phyloP scores from a whole-genome alignment of 2,329 filamentous ascomycete genomes.

The Leptodontidium sp. region DNA sequence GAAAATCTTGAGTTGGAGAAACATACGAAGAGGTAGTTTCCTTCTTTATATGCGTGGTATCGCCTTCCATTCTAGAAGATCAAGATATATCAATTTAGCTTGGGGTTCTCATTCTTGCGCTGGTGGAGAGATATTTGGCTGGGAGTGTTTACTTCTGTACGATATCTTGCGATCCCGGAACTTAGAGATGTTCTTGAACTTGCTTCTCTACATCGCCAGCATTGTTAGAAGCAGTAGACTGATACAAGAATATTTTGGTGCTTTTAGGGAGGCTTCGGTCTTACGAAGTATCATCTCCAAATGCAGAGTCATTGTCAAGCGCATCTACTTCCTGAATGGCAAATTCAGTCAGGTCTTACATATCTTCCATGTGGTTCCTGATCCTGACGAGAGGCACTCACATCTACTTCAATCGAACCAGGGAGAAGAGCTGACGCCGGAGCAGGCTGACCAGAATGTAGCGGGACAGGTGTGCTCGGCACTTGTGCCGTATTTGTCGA shows the following conservation, averaged over 20 bases:
- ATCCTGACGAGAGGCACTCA: not conserved
- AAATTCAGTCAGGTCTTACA: not conserved
- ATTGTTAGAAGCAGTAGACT: no score
- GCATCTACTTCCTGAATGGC: constrained; percentile 18
- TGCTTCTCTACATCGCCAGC: constrained; percentile 5
- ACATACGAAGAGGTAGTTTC: constrained; percentile 37
- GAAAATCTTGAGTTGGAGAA: no score
- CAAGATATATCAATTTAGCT: not conserved
- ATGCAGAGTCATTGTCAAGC: constrained; percentile 26
- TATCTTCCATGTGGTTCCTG: no score
- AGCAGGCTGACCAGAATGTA: not conserved
- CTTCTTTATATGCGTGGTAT: constrained; percentile 39
- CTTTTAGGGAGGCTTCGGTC: not conserved
- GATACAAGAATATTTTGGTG: not conserved
- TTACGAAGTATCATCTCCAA: constrained; percentile 23
- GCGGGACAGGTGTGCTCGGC: not conserved
- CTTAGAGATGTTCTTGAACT: constrained; percentile 30
- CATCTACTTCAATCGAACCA: constrained; percentile 7
- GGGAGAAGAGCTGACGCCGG: not conserved
- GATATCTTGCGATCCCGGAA: constrained; percentile 30
- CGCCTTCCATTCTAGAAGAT: constrained; percentile 35
- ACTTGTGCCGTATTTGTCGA: not conserved
- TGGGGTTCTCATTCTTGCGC: not conserved
- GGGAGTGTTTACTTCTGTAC: constrained; percentile 6
- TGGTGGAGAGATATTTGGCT: not conserved